Evolutionary conservation across 1,284 basidiomycete genomes (phyloP).

Genomic region (Ceratobasidium sp.): DNA sequence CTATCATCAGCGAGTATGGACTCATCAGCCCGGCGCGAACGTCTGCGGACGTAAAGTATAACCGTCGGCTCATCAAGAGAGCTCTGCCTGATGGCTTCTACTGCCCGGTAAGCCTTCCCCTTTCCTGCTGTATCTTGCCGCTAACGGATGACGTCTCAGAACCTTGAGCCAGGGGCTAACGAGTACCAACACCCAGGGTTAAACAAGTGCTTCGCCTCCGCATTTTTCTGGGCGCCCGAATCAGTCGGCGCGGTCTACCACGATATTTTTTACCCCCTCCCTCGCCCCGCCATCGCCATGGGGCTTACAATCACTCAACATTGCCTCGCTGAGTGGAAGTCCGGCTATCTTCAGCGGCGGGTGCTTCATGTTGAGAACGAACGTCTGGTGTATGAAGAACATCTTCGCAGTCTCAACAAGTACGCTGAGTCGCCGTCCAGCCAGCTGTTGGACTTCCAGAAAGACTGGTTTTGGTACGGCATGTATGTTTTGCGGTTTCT

Average conservation of each 20-base stretch:
- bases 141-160: background rate
- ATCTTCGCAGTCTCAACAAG: background rate
- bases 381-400: background rate
- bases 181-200: background rate
- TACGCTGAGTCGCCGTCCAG: background rate
- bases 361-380: background rate
- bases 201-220: background rate
- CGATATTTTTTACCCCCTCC: background rate
- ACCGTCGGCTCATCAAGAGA: background rate
- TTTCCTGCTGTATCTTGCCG: background rate
- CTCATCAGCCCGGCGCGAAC: background rate
- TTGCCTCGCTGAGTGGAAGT: constrained; percentile 10
- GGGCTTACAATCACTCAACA: constrained; percentile 21
- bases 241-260: background rate
- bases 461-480: background rate
- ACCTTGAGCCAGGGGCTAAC: background rate
- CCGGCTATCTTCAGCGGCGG: background rate
- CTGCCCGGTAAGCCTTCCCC: background rate
- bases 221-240: background rate
- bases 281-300: constrained; percentile 8
- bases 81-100: background rate
- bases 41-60: background rate
- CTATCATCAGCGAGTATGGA: background rate
- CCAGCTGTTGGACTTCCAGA: background rate
- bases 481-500: no score